Evolutionary conservation across 1,284 basidiomycete species (phyloP).

Genomic region (Coniferiporia sulphurascens): DNA sequence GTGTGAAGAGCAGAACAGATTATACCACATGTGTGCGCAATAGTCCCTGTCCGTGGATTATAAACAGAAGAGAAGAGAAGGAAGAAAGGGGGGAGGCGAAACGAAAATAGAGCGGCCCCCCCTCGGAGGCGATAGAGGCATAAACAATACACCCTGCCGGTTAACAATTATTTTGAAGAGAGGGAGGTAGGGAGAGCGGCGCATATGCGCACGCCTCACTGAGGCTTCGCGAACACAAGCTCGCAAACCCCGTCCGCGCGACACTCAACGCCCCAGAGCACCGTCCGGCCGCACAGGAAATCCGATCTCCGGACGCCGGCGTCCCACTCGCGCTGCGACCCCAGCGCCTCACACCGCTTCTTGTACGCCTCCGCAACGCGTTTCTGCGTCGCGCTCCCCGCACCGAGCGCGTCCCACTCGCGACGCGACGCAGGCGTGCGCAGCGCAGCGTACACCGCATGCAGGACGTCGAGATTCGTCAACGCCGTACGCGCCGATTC

Average conservation of each 20-base stretch:
- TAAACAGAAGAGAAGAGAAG: neutral
- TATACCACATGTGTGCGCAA: conserved; percentile 18
- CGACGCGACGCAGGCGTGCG: conserved; percentile 50
- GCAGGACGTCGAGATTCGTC: conserved; percentile 59
- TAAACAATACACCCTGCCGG: neutral
- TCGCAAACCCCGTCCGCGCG: conserved; percentile 38
- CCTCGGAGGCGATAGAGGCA: neutral
- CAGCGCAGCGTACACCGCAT: conserved; percentile 54
- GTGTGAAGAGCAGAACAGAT: neutral
- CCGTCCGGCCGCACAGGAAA: conserved; percentile 59
- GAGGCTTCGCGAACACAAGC: conserved; percentile 42
- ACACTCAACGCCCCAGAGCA: conserved; percentile 56
- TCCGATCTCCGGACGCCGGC: conserved; percentile 60
- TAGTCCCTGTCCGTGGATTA: conserved; percentile 18
- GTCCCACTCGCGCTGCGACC: conserved; percentile 55
- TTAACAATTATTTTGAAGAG: neutral
- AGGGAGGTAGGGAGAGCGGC: neutral
- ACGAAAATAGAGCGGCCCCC: neutral
- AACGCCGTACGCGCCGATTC: conserved; percentile 34
- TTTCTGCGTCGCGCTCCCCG: conserved; percentile 46
- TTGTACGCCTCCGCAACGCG: conserved; percentile 59
- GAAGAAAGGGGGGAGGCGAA: neutral
- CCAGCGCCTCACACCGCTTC: conserved; percentile 51
- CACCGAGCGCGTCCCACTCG: conserved; percentile 60
- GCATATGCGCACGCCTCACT: conserved; percentile 4